Evolutionary conservation across 805 yeast species (phyloP), one percentile per base, ranked within the genome.

Genomic region (Teunomyces lycoperdinae): DNA sequence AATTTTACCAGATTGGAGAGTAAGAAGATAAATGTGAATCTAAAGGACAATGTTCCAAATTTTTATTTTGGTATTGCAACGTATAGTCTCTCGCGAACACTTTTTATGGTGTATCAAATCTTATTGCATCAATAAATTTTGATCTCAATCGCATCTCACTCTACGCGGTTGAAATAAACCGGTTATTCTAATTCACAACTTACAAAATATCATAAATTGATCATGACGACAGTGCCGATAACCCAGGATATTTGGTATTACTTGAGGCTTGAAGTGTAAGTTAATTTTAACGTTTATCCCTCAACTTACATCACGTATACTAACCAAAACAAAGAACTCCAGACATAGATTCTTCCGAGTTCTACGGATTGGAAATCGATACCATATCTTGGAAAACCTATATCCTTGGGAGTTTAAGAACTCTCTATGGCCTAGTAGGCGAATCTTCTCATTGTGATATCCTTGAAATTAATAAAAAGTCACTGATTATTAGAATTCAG

Each of bases 401-500:
- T 27, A 45, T 58, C 3, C 43, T 46, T 9, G 44, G 53, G 11
- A 45, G 54, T 40, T 34, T 58, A 38, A 47, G 40, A 32, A 52
- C 52, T n/a, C 41, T 49, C 35, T 51, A 58, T 30, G 62, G 61
- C 3, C 8, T 54, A 36, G 45, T 58, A 10, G 62, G 61, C 13
- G 61, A 56, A 32, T 45, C 61, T 6, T 17, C 56, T 26, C 54
- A 48, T 29, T 55, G 50, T 24, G 61, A 58, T 34, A 27, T 58
- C 6, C 34, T 57, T 27, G 58, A 54, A 24, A 38, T 35, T 36
- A 33, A 26, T 10, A 44, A 42, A 3, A 48, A 44, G 24, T 9
- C 27, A 9, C 48, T 61, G 45, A 46, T 63, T 8, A 44, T 72
- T n/a, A 57, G 68, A 49, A 55, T 68, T 26, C 62, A 66, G 44